Evolutionary conservation across 2,329 filamentous ascomycete species (phyloP).

Genomic region (Fusarium xylarioides): DNA sequence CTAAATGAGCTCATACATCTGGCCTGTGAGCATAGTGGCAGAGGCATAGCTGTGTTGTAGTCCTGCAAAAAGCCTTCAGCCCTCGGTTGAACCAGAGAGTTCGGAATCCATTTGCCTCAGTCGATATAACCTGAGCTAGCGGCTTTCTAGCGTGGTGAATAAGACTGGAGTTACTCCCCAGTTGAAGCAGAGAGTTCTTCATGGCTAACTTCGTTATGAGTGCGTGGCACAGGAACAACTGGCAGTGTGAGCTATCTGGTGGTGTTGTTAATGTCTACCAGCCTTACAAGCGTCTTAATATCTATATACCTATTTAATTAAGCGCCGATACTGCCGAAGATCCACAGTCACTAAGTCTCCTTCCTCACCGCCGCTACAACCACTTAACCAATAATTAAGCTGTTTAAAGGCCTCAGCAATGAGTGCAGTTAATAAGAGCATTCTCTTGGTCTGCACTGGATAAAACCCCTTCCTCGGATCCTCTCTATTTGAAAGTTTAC

Average conservation of each 20-base stretch:
- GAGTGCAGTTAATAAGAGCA: neutral
- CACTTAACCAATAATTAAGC: neutral
- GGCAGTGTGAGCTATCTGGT: neutral
- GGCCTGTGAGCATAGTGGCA: too few species aligned
- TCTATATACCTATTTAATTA: neutral
- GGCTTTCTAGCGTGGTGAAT: neutral
- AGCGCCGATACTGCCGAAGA: neutral
- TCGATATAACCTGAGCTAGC: neutral
- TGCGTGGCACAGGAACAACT: neutral
- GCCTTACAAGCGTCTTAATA: fast-evolving
- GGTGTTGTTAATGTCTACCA: fast-evolving
- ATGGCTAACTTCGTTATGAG: neutral
- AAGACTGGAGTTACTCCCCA: too few species aligned
- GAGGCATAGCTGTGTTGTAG: too few species aligned
- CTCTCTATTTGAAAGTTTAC: fast-evolving
- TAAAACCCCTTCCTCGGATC: neutral
- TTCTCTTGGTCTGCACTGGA: neutral
- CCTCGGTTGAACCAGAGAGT: too few species aligned
- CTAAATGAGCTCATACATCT: too few species aligned
- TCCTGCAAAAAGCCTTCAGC: neutral
- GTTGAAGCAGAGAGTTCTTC: neutral
- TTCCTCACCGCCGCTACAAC: fast-evolving
- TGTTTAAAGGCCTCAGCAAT: neutral
- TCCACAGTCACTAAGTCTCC: neutral
- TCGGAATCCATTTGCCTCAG: neutral